These are phyloP conservation scores for Suillus variegatus DNA, from an alignment of 768 basidiomycete species.

Conservation along the genomic window DNA sequence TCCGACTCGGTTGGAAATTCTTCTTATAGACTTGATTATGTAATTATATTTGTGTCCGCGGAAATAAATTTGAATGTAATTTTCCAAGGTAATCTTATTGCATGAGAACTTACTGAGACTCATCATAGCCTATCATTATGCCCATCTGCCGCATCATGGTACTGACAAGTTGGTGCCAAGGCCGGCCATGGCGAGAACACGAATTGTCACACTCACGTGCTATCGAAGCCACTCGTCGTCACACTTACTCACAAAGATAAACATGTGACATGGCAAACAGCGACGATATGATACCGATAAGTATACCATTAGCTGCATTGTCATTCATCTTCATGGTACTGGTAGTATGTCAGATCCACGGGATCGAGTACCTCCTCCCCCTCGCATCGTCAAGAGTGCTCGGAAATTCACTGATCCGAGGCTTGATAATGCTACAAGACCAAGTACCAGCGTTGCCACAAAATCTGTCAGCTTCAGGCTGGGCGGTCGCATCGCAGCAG, in stretches of 20 bases:
- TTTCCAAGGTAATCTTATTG: too few relatives aligned
- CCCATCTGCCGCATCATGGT: too few relatives aligned
- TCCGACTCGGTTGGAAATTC: background rate
- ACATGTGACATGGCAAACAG: background rate
- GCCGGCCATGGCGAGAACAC: background rate
- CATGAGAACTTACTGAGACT: too few relatives aligned
- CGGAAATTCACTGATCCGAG: background rate
- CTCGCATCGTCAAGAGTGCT: slow-evolving; percentile 1
- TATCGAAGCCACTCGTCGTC: background rate
- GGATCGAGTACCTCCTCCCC: background rate
- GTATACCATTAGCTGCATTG: background rate
- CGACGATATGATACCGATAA: background rate
- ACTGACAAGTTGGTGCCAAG: too few relatives aligned
- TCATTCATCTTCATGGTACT: background rate
- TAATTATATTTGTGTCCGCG: too few relatives aligned
- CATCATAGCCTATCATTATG: too few relatives aligned
- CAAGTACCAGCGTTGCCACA: background rate
- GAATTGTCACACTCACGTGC: slow-evolving; percentile 1
- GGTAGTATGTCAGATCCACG: background rate
- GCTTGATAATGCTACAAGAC: background rate
- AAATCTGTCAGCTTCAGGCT: background rate
- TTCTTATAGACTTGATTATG: too few relatives aligned
- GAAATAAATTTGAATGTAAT: too few relatives aligned
- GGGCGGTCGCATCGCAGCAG: background rate
- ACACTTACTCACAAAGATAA: slow-evolving; percentile 1